Conservation (phyloP, 805 yeast genomes). For the Jamesozyma rosinii region DNA sequence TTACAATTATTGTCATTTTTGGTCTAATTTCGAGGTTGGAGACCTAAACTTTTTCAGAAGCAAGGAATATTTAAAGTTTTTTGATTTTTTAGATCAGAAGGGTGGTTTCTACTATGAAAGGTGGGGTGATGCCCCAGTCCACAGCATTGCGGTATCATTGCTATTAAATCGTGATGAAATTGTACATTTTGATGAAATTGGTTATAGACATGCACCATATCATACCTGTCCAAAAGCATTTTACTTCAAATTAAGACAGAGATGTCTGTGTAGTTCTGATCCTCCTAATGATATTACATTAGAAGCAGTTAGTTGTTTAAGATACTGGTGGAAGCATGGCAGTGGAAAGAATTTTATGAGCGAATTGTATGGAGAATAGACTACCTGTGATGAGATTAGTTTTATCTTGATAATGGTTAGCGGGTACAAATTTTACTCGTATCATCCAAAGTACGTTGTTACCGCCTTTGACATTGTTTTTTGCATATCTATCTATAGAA, state of each 20-base stretch:
- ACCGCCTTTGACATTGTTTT: no score
- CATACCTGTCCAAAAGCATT: slow-evolving; percentile 49
- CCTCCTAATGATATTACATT: slow-evolving; percentile 37
- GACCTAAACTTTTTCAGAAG: slow-evolving; percentile 61
- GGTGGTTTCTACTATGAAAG: slow-evolving; percentile 82
- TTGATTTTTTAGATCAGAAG: slow-evolving; percentile 51
- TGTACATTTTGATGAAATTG: slow-evolving; percentile 74
- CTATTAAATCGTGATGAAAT: slow-evolving; percentile 51
- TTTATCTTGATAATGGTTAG: no score
- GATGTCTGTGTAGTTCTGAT: slow-evolving; percentile 51
- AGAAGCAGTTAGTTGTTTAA: slow-evolving; percentile 49
- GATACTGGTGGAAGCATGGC: slow-evolving; percentile 70
- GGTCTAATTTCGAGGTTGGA: slow-evolving; percentile 82
- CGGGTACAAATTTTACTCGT: neutral
- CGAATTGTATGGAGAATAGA: slow-evolving; percentile 1
- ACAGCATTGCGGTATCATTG: slow-evolving; percentile 57
- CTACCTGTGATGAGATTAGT: neutral
- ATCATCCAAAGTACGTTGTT: neutral
- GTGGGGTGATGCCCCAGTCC: slow-evolving; percentile 96
- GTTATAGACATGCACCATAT: slow-evolving; percentile 69
- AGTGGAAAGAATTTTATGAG: slow-evolving; percentile 34
- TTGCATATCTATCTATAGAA: no score
- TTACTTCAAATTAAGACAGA: slow-evolving; percentile 41
- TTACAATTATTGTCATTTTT: slow-evolving; percentile 75
- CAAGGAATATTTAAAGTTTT: slow-evolving; percentile 51